phyloP scores from a whole-genome alignment of 306 rosid genomes.

The Ormosia emarginata region DNA sequence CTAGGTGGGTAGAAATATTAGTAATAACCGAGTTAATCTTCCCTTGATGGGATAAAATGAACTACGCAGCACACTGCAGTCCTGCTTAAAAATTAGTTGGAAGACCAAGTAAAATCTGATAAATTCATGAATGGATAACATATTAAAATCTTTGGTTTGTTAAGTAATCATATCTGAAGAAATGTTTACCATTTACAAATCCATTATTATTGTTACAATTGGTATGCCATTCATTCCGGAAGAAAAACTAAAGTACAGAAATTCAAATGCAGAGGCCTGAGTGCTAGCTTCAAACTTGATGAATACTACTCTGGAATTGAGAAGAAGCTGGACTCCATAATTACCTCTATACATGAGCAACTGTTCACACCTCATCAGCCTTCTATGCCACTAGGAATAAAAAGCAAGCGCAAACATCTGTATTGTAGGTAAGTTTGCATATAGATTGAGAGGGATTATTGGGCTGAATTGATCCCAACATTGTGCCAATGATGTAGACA shows the following conservation, averaged over 20 bases:
- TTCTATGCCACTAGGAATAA: slow-evolving; percentile 2
- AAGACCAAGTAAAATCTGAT: too few species aligned
- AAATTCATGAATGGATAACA: too few species aligned
- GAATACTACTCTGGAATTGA: neutral
- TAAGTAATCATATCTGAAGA: too few species aligned
- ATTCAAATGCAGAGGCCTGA: neutral
- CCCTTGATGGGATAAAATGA: too few species aligned
- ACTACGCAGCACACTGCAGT: too few species aligned
- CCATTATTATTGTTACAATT: neutral
- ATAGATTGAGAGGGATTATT: slow-evolving; percentile 17
- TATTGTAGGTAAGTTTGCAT: slow-evolving; percentile 17
- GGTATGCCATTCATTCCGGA: slow-evolving; percentile 1
- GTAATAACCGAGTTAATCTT: too few species aligned
- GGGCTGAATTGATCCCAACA: slow-evolving; percentile 24
- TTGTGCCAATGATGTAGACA: slow-evolving; percentile 7
- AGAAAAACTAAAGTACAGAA: neutral
- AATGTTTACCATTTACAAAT: neutral
- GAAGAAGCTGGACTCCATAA: neutral
- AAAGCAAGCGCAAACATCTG: slow-evolving; percentile 28
- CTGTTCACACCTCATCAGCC: neutral
- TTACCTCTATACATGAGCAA: neutral
- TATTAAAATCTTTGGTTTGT: too few species aligned
- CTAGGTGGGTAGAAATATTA: too few species aligned
- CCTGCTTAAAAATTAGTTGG: too few species aligned
- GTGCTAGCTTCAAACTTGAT: neutral